Evolutionary conservation across 2,329 filamentous ascomycete species (phyloP).

Genomic region (Aureobasidium sp.): DNA sequence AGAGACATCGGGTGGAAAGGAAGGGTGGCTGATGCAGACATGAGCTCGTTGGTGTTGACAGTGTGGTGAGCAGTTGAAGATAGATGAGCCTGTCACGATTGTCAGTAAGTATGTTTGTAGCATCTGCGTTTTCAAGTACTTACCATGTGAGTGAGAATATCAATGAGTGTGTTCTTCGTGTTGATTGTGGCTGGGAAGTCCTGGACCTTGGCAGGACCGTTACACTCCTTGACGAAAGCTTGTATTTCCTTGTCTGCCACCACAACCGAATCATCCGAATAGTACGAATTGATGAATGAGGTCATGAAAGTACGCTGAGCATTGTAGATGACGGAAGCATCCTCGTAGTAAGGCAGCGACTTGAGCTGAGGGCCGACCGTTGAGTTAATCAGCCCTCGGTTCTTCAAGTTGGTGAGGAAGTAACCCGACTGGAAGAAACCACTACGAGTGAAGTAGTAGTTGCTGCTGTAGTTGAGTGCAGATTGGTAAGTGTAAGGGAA

Average conservation of each 20-base stretch:
- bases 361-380: not conserved
- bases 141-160: slow-evolving; percentile 7
- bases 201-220: slow-evolving; percentile 2
- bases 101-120: not conserved
- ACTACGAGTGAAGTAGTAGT: slow-evolving; percentile 14
- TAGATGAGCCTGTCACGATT: not conserved
- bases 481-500: not conserved
- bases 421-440: slow-evolving; percentile 5
- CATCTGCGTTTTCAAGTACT: not conserved
- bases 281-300: slow-evolving; percentile 8
- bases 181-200: slow-evolving; percentile 2
- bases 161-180: not conserved
- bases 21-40: not conserved
- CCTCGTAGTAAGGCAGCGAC: slow-evolving; percentile 2
- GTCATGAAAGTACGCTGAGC: slow-evolving; percentile 1
- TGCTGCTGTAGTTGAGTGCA: not conserved
- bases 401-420: not conserved
- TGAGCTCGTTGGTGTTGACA: slow-evolving; percentile 15
- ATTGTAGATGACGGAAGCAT: not conserved
- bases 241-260: slow-evolving; percentile 3
- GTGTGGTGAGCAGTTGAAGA: slow-evolving; percentile 3
- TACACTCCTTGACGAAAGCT: slow-evolving; percentile 7
- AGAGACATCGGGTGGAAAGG: slow-evolving; percentile 8
- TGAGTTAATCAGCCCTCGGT: slow-evolving; percentile 1
- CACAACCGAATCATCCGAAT: not conserved